Conservation (phyloP, 768 basidiomycete genomes). For the Termitomyces eurrhizus region DNA sequence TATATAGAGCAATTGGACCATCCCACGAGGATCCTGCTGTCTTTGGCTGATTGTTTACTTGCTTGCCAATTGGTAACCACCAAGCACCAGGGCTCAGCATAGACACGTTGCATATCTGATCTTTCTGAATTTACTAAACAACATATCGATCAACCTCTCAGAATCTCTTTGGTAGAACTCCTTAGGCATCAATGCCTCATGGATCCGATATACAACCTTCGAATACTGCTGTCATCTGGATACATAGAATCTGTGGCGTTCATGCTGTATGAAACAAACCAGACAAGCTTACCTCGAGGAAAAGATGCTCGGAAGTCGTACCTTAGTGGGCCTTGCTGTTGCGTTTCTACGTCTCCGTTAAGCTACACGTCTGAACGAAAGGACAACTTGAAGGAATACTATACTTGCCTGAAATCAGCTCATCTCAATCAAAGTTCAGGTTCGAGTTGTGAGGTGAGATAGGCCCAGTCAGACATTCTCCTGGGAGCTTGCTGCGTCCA, state of each 20-base stretch:
- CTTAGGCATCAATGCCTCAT: constrained; percentile 9
- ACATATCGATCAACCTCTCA: constrained; percentile 8
- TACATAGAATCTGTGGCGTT: constrained; percentile 10
- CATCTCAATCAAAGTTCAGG: not conserved
- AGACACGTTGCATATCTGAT: not conserved
- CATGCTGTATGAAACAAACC: not conserved
- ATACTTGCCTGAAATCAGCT: not conserved
- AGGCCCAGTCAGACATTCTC: not conserved
- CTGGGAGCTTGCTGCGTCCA: not conserved
- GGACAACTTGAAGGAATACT: not conserved
- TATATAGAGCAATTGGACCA: constrained; percentile 7
- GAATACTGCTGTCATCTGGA: not conserved
- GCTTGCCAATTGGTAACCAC: constrained; percentile 8
- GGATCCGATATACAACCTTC: constrained; percentile 3
- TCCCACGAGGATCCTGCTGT: not conserved
- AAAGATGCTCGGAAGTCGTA: not conserved
- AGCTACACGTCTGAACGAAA: not conserved
- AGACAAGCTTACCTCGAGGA: not conserved
- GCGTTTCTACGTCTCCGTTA: not conserved
- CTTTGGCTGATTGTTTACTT: not conserved
- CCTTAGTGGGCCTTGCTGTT: not conserved
- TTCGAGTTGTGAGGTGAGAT: not conserved
- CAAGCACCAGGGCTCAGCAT: not conserved
- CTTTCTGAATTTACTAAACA: constrained; percentile 5
- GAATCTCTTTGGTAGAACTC: constrained; percentile 3